These are phyloP conservation scores for Coemansia pectinata DNA, from an alignment of 192 early-diverging fungal species.

Conservation along the genomic window DNA sequence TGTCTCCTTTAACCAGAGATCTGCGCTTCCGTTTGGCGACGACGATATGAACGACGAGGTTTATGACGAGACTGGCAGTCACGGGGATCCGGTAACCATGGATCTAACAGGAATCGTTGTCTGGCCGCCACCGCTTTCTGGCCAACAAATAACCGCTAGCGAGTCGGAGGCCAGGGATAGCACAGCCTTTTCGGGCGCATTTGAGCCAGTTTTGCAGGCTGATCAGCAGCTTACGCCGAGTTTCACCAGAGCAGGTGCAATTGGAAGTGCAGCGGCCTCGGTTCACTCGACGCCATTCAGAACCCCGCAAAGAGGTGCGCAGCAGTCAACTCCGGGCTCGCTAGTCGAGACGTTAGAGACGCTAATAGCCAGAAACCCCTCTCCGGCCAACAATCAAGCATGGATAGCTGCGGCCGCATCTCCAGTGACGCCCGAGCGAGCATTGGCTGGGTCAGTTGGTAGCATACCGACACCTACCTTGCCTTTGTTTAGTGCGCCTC, in stretches of 20 bases:
- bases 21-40: not conserved
- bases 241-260: not conserved
- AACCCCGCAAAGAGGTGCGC: constrained; percentile 2
- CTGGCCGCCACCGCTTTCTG: not conserved
- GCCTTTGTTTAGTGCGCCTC: not conserved
- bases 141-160: not conserved
- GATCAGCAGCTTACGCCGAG: not conserved
- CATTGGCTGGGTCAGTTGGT: not conserved
- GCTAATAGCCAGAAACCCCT: constrained; percentile 6
- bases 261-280: not conserved
- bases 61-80: not conserved
- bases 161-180: not conserved
- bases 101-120: constrained; percentile 47
- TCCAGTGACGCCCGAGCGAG: constrained; percentile 3
- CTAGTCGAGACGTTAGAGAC: constrained; percentile 4
- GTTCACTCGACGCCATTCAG: not conserved
- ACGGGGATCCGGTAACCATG: constrained; percentile 44
- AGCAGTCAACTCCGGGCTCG: not conserved
- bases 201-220: not conserved
- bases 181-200: not conserved
- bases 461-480: not conserved
- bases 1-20: not conserved
- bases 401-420: not conserved
- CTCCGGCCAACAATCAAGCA: not conserved
- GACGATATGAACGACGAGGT: constrained; percentile 4